Base-by-base conservation (phyloP, 2,329 filamentous ascomycete genomes). In the Aotearoamyces nothofagi region DNA sequence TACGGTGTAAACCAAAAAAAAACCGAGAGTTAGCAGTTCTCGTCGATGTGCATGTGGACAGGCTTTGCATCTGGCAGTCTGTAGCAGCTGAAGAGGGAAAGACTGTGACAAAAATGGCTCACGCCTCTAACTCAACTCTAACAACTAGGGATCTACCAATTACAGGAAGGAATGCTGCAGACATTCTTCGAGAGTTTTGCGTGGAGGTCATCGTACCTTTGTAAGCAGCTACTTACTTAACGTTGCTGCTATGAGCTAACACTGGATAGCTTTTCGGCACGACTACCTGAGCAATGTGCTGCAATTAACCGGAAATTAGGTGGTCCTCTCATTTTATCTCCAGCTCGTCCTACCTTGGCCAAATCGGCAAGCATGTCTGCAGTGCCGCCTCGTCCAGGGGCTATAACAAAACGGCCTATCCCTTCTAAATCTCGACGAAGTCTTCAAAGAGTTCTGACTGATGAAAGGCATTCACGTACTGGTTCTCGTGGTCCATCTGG, bases 61-160 rank as follows among this genome's bases (percentile, higher is more conserved):
- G 78, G 26, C 57, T 90, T 14, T 82, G 77, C 42, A 90, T 90
- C 34, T 87, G 80, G 80, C 78, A 86, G 45, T 82, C 79, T 3
- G 74, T 80, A 5, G 70, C 73, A 19, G 55, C 70, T 13, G 68
- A 78, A 37, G 66, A 70, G 31, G 51, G 65, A 24, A 38, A 51
- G 36, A 32, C 26, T 9, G 17, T 10, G 5, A 24, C 7, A 13
- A 33, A 54, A 59, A 42, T 64, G 10, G 59, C 61, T 24, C 63
- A 67, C 31, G 34, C 46, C 3, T 46, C 40, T 47, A 4, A 40
- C 48, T 1, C 36, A 38, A 3, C 53, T 55, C 23, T 49, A 50
- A 3, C 53, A 52, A 13, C 10, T 9, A 22, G 20, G 20, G 36
- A 12, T 22, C 33, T 14, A 31, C 29, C 24, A 27, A 34, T 24